A percentile compares a stretch with the other conserved stretches of the same genome.
phyloP scores from a whole-genome alignment of 352 stramenopile species.

The Globisporangium takayamanum region DNA sequence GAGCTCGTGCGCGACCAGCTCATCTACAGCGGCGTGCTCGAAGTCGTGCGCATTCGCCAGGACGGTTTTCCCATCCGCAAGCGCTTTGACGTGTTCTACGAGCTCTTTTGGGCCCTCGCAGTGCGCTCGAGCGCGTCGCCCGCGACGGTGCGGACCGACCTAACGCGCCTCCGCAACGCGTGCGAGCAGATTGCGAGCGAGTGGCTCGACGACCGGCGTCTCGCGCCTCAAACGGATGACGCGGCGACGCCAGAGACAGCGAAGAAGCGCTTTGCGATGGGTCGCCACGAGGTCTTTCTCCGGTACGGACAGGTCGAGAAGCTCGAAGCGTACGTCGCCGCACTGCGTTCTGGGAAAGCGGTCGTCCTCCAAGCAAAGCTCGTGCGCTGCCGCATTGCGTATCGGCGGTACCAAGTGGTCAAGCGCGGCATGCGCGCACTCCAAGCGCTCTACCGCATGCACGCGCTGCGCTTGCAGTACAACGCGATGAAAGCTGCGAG shows the following conservation, averaged over 20 bases:
- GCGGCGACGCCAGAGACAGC: not conserved
- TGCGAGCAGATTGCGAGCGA: constrained; percentile 44
- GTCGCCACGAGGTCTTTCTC: constrained; percentile 65
- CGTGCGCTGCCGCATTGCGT: constrained; percentile 28
- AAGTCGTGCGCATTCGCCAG: constrained; percentile 90
- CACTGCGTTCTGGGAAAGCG: constrained; percentile 36
- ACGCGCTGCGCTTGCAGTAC: constrained; percentile 11
- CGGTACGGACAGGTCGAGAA: constrained; percentile 74
- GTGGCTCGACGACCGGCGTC: constrained; percentile 29
- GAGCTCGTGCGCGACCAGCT: constrained; percentile 87
- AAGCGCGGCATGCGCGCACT: constrained; percentile 28
- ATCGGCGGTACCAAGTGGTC: constrained; percentile 34
- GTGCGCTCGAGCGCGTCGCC: constrained; percentile 13
- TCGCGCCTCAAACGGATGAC: not conserved
- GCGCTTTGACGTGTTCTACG: constrained; percentile 65
- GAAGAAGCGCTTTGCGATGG: constrained; percentile 60
- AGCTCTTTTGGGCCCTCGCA: constrained; percentile 55
- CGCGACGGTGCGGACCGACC: constrained; percentile 15
- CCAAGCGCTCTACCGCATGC: constrained; percentile 56
- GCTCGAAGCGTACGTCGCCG: constrained; percentile 42
- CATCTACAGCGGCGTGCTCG: constrained; percentile 89
- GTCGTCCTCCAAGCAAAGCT: constrained; percentile 50
- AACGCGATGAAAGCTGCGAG: constrained; percentile 4
- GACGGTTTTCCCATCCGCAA: constrained; percentile 88
- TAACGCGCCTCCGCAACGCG: constrained; percentile 21